Conservation (phyloP, 1,139 yeast genomes). For the Pichia sp. region DNA sequence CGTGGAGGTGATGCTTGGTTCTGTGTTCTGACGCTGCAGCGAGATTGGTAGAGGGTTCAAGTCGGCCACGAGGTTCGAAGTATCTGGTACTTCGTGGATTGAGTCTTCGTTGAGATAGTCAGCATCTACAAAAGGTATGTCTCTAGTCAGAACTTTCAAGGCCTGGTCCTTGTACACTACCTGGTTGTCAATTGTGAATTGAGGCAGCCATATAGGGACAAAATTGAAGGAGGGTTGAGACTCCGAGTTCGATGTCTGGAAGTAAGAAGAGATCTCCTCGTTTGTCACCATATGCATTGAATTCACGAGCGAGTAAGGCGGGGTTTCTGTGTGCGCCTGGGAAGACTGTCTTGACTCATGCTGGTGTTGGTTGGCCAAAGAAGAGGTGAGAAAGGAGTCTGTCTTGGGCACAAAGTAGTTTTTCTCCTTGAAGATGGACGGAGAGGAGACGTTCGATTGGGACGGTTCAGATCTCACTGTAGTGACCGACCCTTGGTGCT, state of each 20-base stretch:
- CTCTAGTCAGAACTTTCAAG: constrained; percentile 52
- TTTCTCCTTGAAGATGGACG: constrained; percentile 14
- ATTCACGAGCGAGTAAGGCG: constrained; percentile 8
- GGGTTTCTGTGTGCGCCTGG: constrained; percentile 15
- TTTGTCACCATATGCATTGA: constrained; percentile 24
- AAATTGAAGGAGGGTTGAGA: constrained; percentile 33
- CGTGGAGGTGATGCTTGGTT: constrained; percentile 1
- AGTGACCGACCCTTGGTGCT: constrained; percentile 4
- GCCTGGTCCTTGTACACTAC: constrained; percentile 56
- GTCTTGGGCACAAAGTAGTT: constrained; percentile 13
- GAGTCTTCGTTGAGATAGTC: constrained; percentile 35
- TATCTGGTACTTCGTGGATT: constrained; percentile 28
- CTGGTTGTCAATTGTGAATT: constrained; percentile 52
- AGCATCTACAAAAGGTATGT: constrained; percentile 45
- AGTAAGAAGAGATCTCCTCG: constrained; percentile 40
- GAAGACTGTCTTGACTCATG: constrained; percentile 18
- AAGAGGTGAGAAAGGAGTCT: constrained; percentile 13
- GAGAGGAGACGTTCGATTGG: neutral
- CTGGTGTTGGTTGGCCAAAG: neutral
- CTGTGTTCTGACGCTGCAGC: constrained; percentile 7
- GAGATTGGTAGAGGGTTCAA: constrained; percentile 19
- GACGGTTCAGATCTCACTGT: constrained; percentile 1
- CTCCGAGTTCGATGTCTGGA: constrained; percentile 33
- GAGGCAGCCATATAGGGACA: constrained; percentile 49
- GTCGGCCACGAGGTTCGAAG: constrained; percentile 18